These are phyloP conservation scores for Hirsutella thompsonii DNA, from an alignment of 2,329 filamentous ascomycete genomes.

Conservation along the genomic window DNA sequence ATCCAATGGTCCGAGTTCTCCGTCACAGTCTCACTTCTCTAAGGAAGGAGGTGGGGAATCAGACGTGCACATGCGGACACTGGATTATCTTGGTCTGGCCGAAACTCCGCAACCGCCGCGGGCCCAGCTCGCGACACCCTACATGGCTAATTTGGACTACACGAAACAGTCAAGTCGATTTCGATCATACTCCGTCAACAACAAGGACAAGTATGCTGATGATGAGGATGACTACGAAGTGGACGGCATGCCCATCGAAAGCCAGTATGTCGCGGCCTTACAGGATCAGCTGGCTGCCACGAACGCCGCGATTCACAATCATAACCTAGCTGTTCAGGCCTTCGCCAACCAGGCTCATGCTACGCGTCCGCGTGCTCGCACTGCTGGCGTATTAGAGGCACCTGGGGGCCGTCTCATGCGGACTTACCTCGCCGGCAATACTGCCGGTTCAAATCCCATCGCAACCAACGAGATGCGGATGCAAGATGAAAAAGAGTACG, in stretches of 20 bases:
- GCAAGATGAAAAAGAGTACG: slow-evolving; percentile 64
- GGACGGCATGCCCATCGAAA: slow-evolving; percentile 37
- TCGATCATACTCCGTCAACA: slow-evolving; percentile 96
- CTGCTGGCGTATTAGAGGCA: slow-evolving; percentile 80
- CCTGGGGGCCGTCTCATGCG: slow-evolving; percentile 53
- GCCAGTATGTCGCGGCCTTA: slow-evolving; percentile 45
- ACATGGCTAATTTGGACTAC: slow-evolving; percentile 63
- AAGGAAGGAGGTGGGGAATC: slow-evolving; percentile 74
- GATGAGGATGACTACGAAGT: slow-evolving; percentile 65
- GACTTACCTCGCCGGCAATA: slow-evolving; percentile 61
- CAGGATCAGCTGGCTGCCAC: slow-evolving; percentile 52
- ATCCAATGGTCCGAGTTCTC: slow-evolving; percentile 82
- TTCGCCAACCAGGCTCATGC: slow-evolving; percentile 75
- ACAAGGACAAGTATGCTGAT: slow-evolving; percentile 92
- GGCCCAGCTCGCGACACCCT: slow-evolving; percentile 61
- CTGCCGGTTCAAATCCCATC: slow-evolving; percentile 60
- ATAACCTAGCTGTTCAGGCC: slow-evolving; percentile 87
- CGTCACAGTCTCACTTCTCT: slow-evolving; percentile 74
- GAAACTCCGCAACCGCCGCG: slow-evolving; percentile 78
- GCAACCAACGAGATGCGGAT: slow-evolving; percentile 63
- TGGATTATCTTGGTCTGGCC: slow-evolving; percentile 90
- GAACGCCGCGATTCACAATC: slow-evolving; percentile 65
- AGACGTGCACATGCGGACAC: slow-evolving; percentile 76
- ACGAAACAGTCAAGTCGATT: slow-evolving; percentile 75
- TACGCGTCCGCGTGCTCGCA: slow-evolving; percentile 77